phyloP scores from a whole-genome alignment of 441 rosid species.

The Hura crepitans region DNA sequence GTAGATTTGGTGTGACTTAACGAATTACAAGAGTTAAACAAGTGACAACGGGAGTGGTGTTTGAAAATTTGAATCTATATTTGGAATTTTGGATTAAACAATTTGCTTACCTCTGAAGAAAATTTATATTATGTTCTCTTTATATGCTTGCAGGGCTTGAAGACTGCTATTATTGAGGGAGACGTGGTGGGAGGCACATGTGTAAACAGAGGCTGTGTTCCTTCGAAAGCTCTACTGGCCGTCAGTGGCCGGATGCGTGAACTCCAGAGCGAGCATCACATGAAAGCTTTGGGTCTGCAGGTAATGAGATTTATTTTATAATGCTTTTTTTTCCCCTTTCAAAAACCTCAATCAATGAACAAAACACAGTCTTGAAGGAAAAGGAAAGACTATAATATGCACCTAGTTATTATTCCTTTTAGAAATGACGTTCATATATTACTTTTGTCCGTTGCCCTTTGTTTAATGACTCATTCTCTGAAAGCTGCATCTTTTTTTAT shows the following conservation, averaged over 20 bases:
- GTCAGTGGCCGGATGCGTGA: slow-evolving; percentile 96
- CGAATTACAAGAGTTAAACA: not conserved
- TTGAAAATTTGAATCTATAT: not conserved
- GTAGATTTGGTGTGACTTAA: not conserved
- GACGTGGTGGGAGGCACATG: slow-evolving; percentile 98
- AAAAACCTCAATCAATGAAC: not conserved
- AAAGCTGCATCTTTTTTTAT: not conserved
- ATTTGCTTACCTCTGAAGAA: not conserved
- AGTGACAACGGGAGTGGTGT: not conserved
- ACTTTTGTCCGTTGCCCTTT: not conserved
- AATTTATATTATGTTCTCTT: not conserved
- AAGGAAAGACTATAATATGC: not conserved
- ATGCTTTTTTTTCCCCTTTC: not conserved
- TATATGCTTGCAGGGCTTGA: slow-evolving; percentile 56
- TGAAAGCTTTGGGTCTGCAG: slow-evolving; percentile 95
- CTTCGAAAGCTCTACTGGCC: slow-evolving; percentile 96
- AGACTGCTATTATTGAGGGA: slow-evolving; percentile 92
- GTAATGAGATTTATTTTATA: slow-evolving; percentile 30
- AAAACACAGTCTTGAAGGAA: not conserved
- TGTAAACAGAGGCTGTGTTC: slow-evolving; percentile 97
- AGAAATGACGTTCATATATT: not conserved
- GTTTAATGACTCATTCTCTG: not conserved
- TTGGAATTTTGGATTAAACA: not conserved
- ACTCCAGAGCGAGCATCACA: slow-evolving; percentile 83
- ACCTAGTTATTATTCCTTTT: no score